Evolutionary conservation across 2,329 filamentous ascomycete genomes (phyloP), one percentile per base, ranked within the genome.

Genomic region (Passalora sequoiae): DNA sequence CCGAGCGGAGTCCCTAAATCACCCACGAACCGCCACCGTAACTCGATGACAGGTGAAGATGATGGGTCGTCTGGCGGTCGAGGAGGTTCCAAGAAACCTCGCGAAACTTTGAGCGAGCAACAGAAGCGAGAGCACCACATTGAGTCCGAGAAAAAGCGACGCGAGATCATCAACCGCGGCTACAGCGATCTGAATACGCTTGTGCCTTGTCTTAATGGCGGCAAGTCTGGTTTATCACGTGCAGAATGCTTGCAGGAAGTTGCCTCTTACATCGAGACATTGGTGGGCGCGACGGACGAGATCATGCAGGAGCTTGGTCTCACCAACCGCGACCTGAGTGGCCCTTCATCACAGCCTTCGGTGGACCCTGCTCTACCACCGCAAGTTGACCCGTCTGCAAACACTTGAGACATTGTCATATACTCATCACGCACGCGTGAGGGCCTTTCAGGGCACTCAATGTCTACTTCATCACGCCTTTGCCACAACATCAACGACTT

Each of bases 71-170:
- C n/a, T n/a, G n/a, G n/a, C n/a, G 38, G 24, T 27, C 24, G 24
- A 12, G 24, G 24, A 7, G 24, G 24, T 12, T 27, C 24, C 12
- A 46, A 49, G 43, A 43, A 49, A 25, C 25, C 38, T 22, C 50
- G 55, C 13, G 50, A 83, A 57, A 83, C 83, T 51, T 63, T 92
- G 3, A 78, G 81, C 0, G 85, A 91, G 54, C 81, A 84, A 47
- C 84, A 92, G 65, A 92, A 91, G 66, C 75, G 86, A 33, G 83
- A 82, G 58, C 94, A 95, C 55, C 87, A 94, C 60, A 92, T 94
- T 52, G 75, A 82, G 40, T 92, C 87, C 40, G 88, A 94, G 61
- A 86, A 94, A 67, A 94, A 92, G 65, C 77, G 89, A 24, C 76
- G 88, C 36, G 87, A 86, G 19, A 71, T 89, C 35, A 91, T 91